Base-by-base conservation (phyloP, 164 flowering plant genomes). In the Stephania cephalantha region DNA sequence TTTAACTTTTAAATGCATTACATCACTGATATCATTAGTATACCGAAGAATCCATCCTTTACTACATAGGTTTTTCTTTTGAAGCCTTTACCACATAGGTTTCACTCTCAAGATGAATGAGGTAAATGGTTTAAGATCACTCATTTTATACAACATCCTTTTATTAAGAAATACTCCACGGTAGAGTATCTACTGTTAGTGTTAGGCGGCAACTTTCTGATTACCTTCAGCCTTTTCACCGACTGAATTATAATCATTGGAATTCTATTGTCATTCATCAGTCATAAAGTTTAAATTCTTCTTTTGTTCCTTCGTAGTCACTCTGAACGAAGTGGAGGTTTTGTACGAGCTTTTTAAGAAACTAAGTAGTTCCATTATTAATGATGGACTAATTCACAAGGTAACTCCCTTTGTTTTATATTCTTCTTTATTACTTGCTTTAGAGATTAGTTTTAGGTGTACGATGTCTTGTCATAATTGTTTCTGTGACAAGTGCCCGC, bases 271-370 rank as follows among this genome's bases (percentile, higher is more conserved):
- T 18, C 66, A 20, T 17, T 63, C 66, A 63, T 17, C 66, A 20
- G 20, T 63, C 66, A 63, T 63, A 20, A 63, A 18, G n/a, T 10
- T 52, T 46, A 44, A 68, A 75, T 15, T 0, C 22, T 48, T 71
- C 13, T 7, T 29, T 71, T 22, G 22, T 68, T 72, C 22, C 65
- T 67, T 82, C 46, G 69, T 69, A 76, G 78, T 76, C 70, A 45
- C 78, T 42, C 61, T 76, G 52, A 76, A 66, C 30, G 78, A 76
- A 70, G 78, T 76, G 17, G 78, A 76, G 42, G 78, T 73, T 15
- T 63, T 70, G 15, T 76, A 70, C 71, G 73, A 70, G 50, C 74
- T 76, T 9, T 76, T 76, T 65, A 76, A 76, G 73, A 76, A 70
- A 48, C 50, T 76, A 64, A 76, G 78, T 25, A 76, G 73, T 46